phyloP scores from a whole-genome alignment of 1,284 basidiomycete species.

The Cerioporus squamosus region DNA sequence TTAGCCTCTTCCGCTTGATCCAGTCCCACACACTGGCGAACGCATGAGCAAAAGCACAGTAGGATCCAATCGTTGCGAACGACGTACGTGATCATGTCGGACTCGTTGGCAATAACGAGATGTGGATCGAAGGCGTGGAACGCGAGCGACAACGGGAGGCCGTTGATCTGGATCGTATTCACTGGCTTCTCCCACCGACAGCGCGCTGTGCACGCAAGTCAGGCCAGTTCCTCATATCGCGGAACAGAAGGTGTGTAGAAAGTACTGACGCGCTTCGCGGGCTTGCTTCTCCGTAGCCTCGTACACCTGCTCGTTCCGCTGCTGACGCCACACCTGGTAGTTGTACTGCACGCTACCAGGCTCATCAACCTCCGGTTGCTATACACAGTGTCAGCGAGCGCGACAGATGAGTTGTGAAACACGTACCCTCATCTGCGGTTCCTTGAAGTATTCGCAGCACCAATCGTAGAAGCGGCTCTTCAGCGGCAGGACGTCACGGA shows the following conservation, averaged over 20 bases:
- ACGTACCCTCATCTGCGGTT: slow-evolving; percentile 95
- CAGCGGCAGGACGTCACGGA: slow-evolving; percentile 80
- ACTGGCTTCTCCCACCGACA: slow-evolving; percentile 84
- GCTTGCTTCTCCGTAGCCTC: slow-evolving; percentile 76
- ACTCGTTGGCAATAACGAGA: slow-evolving; percentile 85
- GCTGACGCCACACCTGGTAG: slow-evolving; percentile 94
- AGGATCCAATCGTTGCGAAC: not conserved
- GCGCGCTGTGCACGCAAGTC: slow-evolving; percentile 37
- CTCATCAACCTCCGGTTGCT: slow-evolving; percentile 95
- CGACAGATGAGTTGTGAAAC: slow-evolving; percentile 12
- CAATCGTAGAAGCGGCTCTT: slow-evolving; percentile 95
- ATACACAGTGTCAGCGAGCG: slow-evolving; percentile 3
- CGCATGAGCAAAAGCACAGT: not conserved
- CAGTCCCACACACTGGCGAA: slow-evolving; percentile 89
- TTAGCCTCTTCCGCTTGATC: slow-evolving; percentile 79
- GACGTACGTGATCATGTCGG: slow-evolving; percentile 83
- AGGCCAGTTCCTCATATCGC: not conserved
- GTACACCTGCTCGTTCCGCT: slow-evolving; percentile 85
- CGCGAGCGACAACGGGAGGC: slow-evolving; percentile 77
- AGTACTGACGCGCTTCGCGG: slow-evolving; percentile 68
- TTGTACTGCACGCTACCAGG: slow-evolving; percentile 94
- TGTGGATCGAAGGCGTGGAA: slow-evolving; percentile 96
- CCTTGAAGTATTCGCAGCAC: slow-evolving; percentile 97
- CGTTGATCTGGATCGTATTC: slow-evolving; percentile 71
- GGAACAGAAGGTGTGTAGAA: not conserved